Evolutionary conservation across 1,284 basidiomycete genomes (phyloP).

Genomic region (Pterula multifida): DNA sequence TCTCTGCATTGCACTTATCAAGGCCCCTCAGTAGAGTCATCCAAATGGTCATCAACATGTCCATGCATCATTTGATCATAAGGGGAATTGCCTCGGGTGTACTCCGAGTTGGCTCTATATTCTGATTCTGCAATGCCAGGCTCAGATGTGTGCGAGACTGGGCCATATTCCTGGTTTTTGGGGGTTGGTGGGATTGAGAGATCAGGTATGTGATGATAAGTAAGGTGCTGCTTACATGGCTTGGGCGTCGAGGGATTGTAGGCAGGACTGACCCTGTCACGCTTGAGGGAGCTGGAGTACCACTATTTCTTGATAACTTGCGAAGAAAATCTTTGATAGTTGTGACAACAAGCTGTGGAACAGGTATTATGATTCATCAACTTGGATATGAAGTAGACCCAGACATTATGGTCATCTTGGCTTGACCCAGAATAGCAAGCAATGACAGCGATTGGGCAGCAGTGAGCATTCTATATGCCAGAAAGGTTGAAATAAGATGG

Average conservation of each 20-base stretch:
- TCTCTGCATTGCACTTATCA: no score
- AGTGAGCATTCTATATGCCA: constrained; percentile 52
- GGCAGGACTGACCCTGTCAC: constrained; percentile 17
- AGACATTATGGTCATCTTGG: constrained; percentile 64
- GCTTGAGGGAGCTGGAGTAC: constrained; percentile 16
- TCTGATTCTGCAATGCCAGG: constrained; percentile 1
- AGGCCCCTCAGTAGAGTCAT: background rate
- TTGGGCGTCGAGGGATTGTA: background rate
- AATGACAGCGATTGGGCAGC: constrained; percentile 68
- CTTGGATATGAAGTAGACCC: constrained; percentile 16
- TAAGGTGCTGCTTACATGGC: background rate
- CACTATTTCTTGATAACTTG: constrained; percentile 35
- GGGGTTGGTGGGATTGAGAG: no score
- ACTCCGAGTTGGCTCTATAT: background rate
- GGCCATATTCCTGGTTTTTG: background rate
- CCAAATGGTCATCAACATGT: background rate
- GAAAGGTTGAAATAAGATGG: constrained; percentile 1
- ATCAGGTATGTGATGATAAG: background rate
- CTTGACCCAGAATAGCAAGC: constrained; percentile 75
- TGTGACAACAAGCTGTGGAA: constrained; percentile 43
- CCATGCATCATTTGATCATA: background rate
- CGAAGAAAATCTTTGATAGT: constrained; percentile 59
- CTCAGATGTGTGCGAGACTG: background rate
- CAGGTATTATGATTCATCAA: constrained; percentile 5
- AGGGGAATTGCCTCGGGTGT: background rate